Percentiles rank a stretch among this genome's conserved stretches.
These are phyloP conservation scores for Exophiala alcalophila DNA, from an alignment of 2,329 filamentous ascomycete species.

Conservation along the genomic window DNA sequence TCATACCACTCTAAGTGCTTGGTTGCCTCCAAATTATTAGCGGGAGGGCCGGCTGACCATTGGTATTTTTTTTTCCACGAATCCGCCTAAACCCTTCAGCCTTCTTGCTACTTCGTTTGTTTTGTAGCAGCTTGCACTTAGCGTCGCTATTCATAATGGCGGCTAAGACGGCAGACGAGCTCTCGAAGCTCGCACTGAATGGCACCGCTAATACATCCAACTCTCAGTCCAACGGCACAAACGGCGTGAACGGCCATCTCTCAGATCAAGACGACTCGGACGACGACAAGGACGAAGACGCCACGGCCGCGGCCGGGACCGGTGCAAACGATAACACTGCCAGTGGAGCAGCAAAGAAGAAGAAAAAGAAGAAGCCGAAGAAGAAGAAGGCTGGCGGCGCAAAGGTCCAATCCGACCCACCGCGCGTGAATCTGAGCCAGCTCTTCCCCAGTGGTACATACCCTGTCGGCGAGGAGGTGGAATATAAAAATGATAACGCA, in stretches of 20 bases:
- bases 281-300: constrained; percentile 52
- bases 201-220: constrained; percentile 34
- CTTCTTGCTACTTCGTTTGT: too few species aligned
- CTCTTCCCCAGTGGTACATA: constrained; percentile 71
- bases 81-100: too few species aligned
- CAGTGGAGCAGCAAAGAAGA: constrained; percentile 60
- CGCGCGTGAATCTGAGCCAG: constrained; percentile 68
- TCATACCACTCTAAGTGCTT: too few species aligned
- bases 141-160: constrained; percentile 22
- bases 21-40: too few species aligned
- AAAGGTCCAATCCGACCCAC: constrained; percentile 73
- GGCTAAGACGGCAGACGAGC: constrained; percentile 30
- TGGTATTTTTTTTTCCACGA: too few species aligned
- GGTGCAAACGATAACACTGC: constrained; percentile 35
- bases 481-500: constrained; percentile 73
- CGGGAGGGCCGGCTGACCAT: too few species aligned
- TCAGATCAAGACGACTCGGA: constrained; percentile 53
- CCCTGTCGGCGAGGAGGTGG: constrained; percentile 73
- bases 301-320: constrained; percentile 38
- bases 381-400: constrained; percentile 63
- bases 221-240: constrained; percentile 30
- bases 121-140: background rate
- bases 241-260: constrained; percentile 44
- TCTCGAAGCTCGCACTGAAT: constrained; percentile 33
- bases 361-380: constrained; percentile 78